Base-by-base conservation (phyloP, 2,329 filamentous ascomycete genomes). In the Fusarium algeriense region DNA sequence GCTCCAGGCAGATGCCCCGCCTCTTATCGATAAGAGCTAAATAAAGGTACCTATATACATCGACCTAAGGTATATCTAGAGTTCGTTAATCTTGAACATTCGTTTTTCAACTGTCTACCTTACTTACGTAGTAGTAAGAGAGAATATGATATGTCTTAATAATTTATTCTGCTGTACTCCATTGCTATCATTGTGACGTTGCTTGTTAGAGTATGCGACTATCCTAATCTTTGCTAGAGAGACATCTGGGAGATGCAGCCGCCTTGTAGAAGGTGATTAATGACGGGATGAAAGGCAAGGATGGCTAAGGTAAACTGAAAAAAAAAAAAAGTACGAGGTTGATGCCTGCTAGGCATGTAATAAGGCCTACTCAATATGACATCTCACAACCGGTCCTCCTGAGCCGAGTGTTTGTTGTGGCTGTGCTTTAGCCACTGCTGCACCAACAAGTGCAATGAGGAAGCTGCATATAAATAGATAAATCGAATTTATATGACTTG, bases 21-120 rank as follows among this genome's bases (percentile, higher is more conserved):
- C 49, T 43, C 73, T 57, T 77, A 77, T 77, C 75, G 75, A 77
- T 77, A 77, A 76, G 74, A 76, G 71, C 65, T 71, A 15, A 3
- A 3, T 35, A 17, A n/a, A 15, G 17, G 28, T 55, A 46, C 28
- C n/a, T 20, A 46, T 10, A 9, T 14, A 14, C 17, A 30, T 30
- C 30, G 23, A 23, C 23, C 23, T 23, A 23, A 23, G 23, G 23
- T 23, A 23, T 23, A 23, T 23, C 23, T 23, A 23, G 23, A 23
- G 23, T 23, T 23, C 23, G 32, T 50, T 11, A 12, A 7, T 35
- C 20, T 37, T 50, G 48, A 50, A 19, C 23, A 35, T n/a, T 50
- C 6, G 26, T n/a, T 6, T n/a, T 15, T 50, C 11, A n/a, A n/a
- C 14, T 26, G 17, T 37, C 20, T n/a, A 50, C 12, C 19, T 23